Evolutionary conservation across 2,329 filamentous ascomycete genomes (phyloP).

Genomic region (Fusarium sp.): DNA sequence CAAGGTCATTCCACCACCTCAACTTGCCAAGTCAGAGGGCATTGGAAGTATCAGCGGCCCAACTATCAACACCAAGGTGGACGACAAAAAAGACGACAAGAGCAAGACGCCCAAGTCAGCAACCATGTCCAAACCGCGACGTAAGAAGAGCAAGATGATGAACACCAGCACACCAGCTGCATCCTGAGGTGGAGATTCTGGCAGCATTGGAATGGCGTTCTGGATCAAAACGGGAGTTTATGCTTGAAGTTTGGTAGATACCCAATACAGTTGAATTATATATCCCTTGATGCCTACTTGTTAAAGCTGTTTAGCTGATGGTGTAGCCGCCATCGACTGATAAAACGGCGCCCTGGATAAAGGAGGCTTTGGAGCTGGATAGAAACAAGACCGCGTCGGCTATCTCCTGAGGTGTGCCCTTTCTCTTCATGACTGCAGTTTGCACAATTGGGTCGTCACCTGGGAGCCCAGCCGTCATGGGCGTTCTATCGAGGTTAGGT

Average conservation of each 20-base stretch:
- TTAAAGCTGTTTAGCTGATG: constrained; percentile 40
- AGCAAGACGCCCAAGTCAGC: constrained; percentile 58
- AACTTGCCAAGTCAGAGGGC: constrained; percentile 45
- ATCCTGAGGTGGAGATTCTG: constrained; percentile 28
- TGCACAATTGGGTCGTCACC: constrained; percentile 49
- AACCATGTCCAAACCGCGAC: constrained; percentile 57
- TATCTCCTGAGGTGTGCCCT: constrained; percentile 59
- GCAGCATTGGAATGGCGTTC: constrained; percentile 13
- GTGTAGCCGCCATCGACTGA: constrained; percentile 60
- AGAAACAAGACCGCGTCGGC: constrained; percentile 60
- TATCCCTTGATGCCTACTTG: background rate
- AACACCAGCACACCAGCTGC: constrained; percentile 50
- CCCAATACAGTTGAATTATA: constrained; percentile 29
- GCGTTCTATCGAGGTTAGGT: constrained; percentile 46
- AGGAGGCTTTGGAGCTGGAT: constrained; percentile 58
- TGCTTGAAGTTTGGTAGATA: constrained; percentile 36
- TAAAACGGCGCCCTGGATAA: constrained; percentile 57
- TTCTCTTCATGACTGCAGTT: constrained; percentile 53
- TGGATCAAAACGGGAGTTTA: background rate
- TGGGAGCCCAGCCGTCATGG: constrained; percentile 56
- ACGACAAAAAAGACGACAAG: constrained; percentile 61
- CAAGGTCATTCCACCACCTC: constrained; percentile 54
- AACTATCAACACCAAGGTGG: constrained; percentile 56
- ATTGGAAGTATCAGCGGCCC: constrained; percentile 53
- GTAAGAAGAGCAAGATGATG: constrained; percentile 62